Percentiles rank a stretch among this genome's conserved stretches.
These are phyloP conservation scores for Fusarium sp. DNA, from an alignment of 2,329 filamentous ascomycete genomes.

Conservation along the genomic window DNA sequence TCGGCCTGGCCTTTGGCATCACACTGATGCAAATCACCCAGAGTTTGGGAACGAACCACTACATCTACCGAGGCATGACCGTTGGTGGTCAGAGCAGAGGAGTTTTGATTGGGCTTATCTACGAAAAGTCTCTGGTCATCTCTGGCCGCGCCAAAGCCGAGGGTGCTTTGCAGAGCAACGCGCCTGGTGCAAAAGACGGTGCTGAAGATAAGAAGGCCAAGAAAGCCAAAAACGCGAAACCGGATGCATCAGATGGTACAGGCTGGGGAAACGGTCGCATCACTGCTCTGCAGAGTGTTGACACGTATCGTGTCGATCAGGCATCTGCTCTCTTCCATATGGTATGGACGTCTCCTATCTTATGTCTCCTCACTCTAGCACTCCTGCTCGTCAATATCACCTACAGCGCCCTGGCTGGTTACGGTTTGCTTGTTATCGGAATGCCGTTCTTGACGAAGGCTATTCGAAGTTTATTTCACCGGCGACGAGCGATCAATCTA, in stretches of 20 bases:
- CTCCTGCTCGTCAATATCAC: constrained; percentile 86
- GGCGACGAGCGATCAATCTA: constrained; percentile 85
- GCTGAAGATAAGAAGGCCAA: constrained; percentile 51
- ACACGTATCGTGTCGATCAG: constrained; percentile 91
- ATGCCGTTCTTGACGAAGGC: constrained; percentile 80
- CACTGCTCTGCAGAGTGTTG: constrained; percentile 92
- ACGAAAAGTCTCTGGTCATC: constrained; percentile 90
- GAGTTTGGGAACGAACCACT: constrained; percentile 85
- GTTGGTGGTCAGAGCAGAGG: constrained; percentile 85
- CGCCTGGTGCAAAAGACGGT: constrained; percentile 55
- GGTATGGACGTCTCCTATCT: constrained; percentile 85
- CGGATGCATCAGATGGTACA: constrained; percentile 65
- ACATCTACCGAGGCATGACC: constrained; percentile 92
- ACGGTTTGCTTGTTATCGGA: constrained; percentile 79
- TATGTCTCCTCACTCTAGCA: constrained; percentile 79
- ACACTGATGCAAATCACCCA: constrained; percentile 85
- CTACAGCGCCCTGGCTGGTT: constrained; percentile 89
- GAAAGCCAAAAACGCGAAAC: constrained; percentile 51
- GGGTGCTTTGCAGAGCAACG: constrained; percentile 55
- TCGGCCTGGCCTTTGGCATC: constrained; percentile 86
- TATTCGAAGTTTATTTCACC: constrained; percentile 77
- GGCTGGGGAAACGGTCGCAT: constrained; percentile 95
- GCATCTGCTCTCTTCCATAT: constrained; percentile 90
- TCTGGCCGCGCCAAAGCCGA: constrained; percentile 89
- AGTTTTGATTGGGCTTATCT: constrained; percentile 84